Percentiles rank a stretch among this genome's conserved stretches.
Evolutionary conservation across 2,329 filamentous ascomycete species (phyloP).

Genomic region (Neonectria magnoliae): DNA sequence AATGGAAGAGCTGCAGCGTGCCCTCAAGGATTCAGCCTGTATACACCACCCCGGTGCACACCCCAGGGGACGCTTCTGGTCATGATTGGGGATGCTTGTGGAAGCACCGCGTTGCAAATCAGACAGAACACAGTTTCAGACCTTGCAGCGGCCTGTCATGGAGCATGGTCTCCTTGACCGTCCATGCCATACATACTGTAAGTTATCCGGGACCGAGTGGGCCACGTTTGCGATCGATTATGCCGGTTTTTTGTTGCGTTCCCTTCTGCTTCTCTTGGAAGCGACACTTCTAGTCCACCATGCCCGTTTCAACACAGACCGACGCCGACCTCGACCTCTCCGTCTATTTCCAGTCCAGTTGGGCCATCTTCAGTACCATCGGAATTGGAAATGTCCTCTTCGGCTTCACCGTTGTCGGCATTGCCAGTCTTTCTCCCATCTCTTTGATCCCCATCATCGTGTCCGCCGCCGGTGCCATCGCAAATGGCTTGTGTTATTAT

Average conservation of each 20-base stretch:
- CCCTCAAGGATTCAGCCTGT: constrained; percentile 2
- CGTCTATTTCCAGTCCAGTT: constrained; percentile 53
- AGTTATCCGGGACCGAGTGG: background rate
- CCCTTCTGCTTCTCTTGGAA: background rate
- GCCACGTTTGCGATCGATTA: background rate
- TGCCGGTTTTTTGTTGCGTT: constrained; percentile 2
- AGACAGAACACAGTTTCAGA: constrained; percentile 1
- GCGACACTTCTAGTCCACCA: background rate
- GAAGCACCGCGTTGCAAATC: background rate
- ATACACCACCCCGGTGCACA: background rate
- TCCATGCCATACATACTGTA: constrained; percentile 11
- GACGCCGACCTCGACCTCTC: constrained; percentile 16
- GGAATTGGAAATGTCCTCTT: constrained; percentile 51
- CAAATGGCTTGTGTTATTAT: constrained; percentile 54
- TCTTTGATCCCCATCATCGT: constrained; percentile 48
- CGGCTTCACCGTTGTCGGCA: constrained; percentile 49
- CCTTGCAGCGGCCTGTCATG: background rate
- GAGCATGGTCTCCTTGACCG: background rate
- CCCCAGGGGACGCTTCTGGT: background rate
- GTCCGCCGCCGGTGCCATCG: constrained; percentile 49
- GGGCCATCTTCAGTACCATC: constrained; percentile 55
- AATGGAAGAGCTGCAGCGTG: background rate
- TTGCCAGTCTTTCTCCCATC: constrained; percentile 47
- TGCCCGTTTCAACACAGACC: constrained; percentile 9
- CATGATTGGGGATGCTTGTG: background rate